Evolutionary conservation across 2,329 filamentous ascomycete species (phyloP), one percentile per base, ranked within the genome.

Genomic region (Fusarium verticillioides): DNA sequence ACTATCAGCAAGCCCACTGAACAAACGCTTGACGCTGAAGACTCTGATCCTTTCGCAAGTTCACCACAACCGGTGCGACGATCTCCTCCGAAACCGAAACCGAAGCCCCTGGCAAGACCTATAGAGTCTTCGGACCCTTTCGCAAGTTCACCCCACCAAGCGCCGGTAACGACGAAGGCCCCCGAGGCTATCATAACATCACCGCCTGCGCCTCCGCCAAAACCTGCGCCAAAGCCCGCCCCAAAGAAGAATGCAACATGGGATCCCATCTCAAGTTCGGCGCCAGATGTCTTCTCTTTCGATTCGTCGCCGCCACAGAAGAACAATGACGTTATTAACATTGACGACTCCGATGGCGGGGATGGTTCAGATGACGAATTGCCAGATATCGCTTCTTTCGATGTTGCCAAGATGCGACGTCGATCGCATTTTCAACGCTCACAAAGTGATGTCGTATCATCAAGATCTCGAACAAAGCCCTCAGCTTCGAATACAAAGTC

Each of bases 191-290:
- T 73, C 23, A 44, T 57, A 54, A 56, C 53, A 12, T 67, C 61
- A 28, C 60, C 64, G 21, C 28, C 59, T n/a, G 46, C 46, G 18
- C 56, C 70, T 23, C 43, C 40, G 3, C 30, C 50, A 10, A 72
- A 66, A 19, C 59, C 42, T 32, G 47, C 40, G 3, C 36, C 50
- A 10, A 70, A 69, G 21, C 60, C 44, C 13, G 39, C 53, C 12
- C 50, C 49, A 7, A 69, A 50, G 42, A 69, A 65, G 46, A 68
- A 67, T 16, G 54, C 76, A 7, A 78, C 79, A 1, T 87, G 85
- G 85, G 86, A 87, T 73, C 86, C 85, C 0, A 88, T 88, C 57
- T 88, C 87, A 1, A 89, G 87, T 75, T 88, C 86, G 2, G 86
- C 86, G 8, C 87, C 86, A 2, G 83, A 87, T 50, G 63, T 65